Evolutionary conservation across 2,329 filamentous ascomycete genomes (phyloP), one percentile per base, ranked within the genome.

Genomic region (Ophiostoma populinum): DNA sequence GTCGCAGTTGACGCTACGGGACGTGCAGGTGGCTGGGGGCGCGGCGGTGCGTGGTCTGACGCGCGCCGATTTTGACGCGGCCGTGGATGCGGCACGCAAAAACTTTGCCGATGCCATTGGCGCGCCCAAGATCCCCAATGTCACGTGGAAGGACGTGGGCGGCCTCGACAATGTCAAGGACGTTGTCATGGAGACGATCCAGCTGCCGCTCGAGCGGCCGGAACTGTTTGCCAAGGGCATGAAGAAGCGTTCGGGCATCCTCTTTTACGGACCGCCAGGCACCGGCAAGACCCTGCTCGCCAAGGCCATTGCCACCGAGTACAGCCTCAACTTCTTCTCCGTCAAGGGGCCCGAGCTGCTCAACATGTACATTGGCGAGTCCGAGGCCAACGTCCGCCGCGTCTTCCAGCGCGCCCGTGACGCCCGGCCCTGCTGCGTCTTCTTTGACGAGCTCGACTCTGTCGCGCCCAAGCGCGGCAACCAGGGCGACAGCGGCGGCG

Each of bases 71-170:
- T 87, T 95, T 44, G 85, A 93, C 36, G 59, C 76, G n/a, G 90
- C 90, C 0, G 87, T 98, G 4, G 87, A 95, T 40, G 83, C 86
- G 6, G 90, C 90, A 1, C 75, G 90, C 36, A 94, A 94, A 65
- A 95, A 94, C 56, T 98, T 98, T 52, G 87, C 90, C 6, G 90
- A 95, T 53, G 79, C 87, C 0, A 98, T 98, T 43, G 90, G 90
- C 17, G 90, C 90, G 5, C 90, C 90, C 3, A 95, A 95, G 65
- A 95, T 95, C 42, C 90, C 87, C 6, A 94, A 93, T 43, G 90
- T 98, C 6, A 78, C 78, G 16, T 98, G 87, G 87, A 79, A 87
- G 45, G 87, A 98, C 52, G 87, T 98, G 15, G 87, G 87, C 54
- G 87, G 90, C 33, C 65, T 95, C 21, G 75, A 79, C 20, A 85